Base-by-base conservation (phyloP, 106 monocot genomes). In the Allium fistulosum region DNA sequence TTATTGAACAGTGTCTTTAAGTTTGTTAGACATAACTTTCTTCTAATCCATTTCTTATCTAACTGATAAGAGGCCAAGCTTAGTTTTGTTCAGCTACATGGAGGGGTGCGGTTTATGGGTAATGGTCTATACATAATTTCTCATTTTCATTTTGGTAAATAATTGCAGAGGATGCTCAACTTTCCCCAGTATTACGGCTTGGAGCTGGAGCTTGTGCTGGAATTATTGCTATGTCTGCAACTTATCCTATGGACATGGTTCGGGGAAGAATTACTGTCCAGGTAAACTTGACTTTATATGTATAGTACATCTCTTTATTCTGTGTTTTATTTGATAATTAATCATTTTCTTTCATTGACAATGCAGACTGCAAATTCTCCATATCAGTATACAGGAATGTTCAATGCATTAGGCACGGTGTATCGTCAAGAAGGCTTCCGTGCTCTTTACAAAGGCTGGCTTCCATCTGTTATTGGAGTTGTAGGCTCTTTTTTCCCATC, bases 141-240 rank as follows among this genome's bases (percentile, higher is more conserved):
- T 37, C 5, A 37, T 37, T 37, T 37, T 37, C 37, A 4, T 37
- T 5, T 5, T 37, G 37, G 37, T 37, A 5, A 22, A 37, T 37
- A 37, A 37, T 37, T 86, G n/a, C 82, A 95, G 95, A 88, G 67
- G 76, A 95, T 81, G 95, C 95, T 56, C 78, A 91, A 55, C 85
- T 91, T 3, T 81, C 88, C 12, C 95, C 95, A 62, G 65, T 91
- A 61, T 69, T 95, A 75, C 87, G 95, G 1, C 87, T 95, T 68
- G 95, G 91, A 79, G 95, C 95, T 79, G 95, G 95, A 71, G 95
- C 95, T 65, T 91, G 91, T 80, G 95, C 95, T 77, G 95, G 95
- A 62, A 95, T 95, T 11, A 95, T 95, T 72, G 95, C 95, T 12
- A 95, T 95, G 95, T 95, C 95, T 71, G 88, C 91, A 48, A 91